A percentile compares a stretch with the other conserved stretches of the same genome.
phyloP scores from a whole-genome alignment of 257 asterid species.

The Cinchona pubescens region DNA sequence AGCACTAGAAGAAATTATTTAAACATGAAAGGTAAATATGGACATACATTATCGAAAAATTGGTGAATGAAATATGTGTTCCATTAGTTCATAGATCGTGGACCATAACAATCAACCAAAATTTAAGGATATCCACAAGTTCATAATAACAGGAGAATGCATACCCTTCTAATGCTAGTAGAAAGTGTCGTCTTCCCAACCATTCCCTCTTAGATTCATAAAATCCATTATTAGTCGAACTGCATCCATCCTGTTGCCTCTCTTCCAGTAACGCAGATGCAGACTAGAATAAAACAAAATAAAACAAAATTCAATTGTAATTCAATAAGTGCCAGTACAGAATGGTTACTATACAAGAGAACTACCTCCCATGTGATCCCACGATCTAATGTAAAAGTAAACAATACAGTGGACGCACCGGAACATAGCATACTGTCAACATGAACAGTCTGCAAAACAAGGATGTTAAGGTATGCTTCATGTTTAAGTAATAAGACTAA shows the following conservation, averaged over 20 bases:
- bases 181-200: conserved; percentile 86
- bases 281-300: conserved; percentile 45
- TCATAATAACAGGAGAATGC: conserved; percentile 9
- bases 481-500: conserved; percentile 28
- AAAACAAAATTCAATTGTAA: conserved; percentile 11
- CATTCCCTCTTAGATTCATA: conserved; percentile 94
- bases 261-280: conserved; percentile 80
- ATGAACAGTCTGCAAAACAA: conserved; percentile 77
- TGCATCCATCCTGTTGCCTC: conserved; percentile 66
- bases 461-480: conserved; percentile 28
- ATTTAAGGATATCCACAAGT: not conserved
- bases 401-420: conserved; percentile 86
- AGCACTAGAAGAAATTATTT: too few species aligned
- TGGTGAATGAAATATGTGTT: not conserved
- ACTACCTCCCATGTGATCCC: conserved; percentile 96
- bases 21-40: too few species aligned
- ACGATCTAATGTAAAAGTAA: conserved; percentile 83
- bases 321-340: conserved; percentile 8
- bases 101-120: not conserved
- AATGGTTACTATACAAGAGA: conserved; percentile 4
- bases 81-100: not conserved
- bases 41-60: not conserved
- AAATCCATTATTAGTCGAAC: conserved; percentile 65
- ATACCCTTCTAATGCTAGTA: conserved; percentile 86
- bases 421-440: conserved; percentile 86